A percentile compares a stretch with the other conserved stretches of the same genome.
Conservation (phyloP, 164 flowering plant species). For the Brasenia schreberi region DNA sequence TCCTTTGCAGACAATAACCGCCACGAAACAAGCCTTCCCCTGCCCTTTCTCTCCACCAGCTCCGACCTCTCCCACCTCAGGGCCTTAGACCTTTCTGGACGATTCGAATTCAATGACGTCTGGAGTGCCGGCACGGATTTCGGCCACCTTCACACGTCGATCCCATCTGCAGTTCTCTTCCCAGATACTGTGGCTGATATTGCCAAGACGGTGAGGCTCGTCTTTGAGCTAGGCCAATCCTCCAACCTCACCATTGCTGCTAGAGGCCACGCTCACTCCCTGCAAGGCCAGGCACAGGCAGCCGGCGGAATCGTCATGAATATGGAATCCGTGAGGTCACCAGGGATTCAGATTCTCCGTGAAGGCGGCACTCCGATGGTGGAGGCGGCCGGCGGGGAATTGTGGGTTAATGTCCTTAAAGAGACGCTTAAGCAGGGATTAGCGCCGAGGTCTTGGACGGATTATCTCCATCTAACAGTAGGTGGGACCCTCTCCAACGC, state of each 20-base stretch:
- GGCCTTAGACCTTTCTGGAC: constrained; percentile 31
- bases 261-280: constrained; percentile 85
- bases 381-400: constrained; percentile 78
- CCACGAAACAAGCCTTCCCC: constrained; percentile 9
- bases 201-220: constrained; percentile 34
- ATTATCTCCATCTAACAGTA: constrained; percentile 78
- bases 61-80: constrained; percentile 9
- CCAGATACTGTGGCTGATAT: constrained; percentile 63
- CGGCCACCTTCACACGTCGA: constrained; percentile 45
- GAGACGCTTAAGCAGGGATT: constrained; percentile 63
- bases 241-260: constrained; percentile 71
- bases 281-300: constrained; percentile 82
- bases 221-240: constrained; percentile 37
- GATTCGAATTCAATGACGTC: constrained; percentile 27
- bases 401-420: constrained; percentile 78
- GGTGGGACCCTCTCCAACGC: constrained; percentile 94
- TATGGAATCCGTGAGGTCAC: constrained; percentile 55
- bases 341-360: constrained; percentile 20
- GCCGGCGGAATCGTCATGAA: constrained; percentile 47
- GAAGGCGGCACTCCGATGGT: constrained; percentile 40
- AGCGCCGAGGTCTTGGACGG: constrained; percentile 96
- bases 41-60: constrained; percentile 18
- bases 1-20: not conserved
- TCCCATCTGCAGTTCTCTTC: constrained; percentile 50
- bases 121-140: constrained; percentile 64